Evolutionary conservation across 192 early-diverging fungal genomes (phyloP).

Genomic region (Coemansia reversa): DNA sequence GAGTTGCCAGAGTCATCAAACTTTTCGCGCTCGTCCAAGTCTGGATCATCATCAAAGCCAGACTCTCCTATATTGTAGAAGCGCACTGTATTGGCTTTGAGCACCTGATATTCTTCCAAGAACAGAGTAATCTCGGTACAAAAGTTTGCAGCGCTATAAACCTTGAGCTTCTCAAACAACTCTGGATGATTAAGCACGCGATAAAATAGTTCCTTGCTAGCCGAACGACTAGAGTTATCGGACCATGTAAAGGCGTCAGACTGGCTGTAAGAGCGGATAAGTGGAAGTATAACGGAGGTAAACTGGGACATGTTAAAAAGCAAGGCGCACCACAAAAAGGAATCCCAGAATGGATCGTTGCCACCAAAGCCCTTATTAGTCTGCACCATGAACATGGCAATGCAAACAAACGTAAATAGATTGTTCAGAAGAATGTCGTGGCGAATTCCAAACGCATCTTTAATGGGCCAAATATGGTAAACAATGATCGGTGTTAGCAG

Average conservation of each 20-base stretch:
- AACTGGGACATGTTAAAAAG: slow-evolving; percentile 55
- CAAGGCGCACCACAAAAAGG: slow-evolving; percentile 50
- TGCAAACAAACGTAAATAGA: slow-evolving; percentile 49
- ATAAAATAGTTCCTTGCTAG: slow-evolving; percentile 53
- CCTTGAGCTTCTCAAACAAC: slow-evolving; percentile 49
- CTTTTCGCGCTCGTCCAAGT: slow-evolving; percentile 12
- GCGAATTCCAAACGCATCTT: slow-evolving; percentile 51
- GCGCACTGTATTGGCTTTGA: slow-evolving; percentile 54
- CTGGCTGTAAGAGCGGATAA: slow-evolving; percentile 49
- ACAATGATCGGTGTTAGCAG: slow-evolving; percentile 49
- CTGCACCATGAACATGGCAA: slow-evolving; percentile 55
- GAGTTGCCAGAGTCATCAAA: slow-evolving; percentile 9
- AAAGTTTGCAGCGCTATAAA: slow-evolving; percentile 54
- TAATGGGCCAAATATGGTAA: slow-evolving; percentile 54
- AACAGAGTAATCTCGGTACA: slow-evolving; percentile 54
- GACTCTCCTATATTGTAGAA: slow-evolving; percentile 56
- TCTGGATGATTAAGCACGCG: slow-evolving; percentile 52
- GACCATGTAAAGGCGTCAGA: slow-evolving; percentile 47
- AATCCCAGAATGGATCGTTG: slow-evolving; percentile 51
- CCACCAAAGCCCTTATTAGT: slow-evolving; percentile 46
- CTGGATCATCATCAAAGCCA: slow-evolving; percentile 42
- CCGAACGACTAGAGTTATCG: slow-evolving; percentile 31
- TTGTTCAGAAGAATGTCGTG: slow-evolving; percentile 55
- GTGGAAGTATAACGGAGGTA: slow-evolving; percentile 50
- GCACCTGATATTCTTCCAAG: slow-evolving; percentile 56